phyloP scores from a whole-genome alignment of 495 filamentous ascomycete genomes.

The Pseudomonodictys pantanalensis region DNA sequence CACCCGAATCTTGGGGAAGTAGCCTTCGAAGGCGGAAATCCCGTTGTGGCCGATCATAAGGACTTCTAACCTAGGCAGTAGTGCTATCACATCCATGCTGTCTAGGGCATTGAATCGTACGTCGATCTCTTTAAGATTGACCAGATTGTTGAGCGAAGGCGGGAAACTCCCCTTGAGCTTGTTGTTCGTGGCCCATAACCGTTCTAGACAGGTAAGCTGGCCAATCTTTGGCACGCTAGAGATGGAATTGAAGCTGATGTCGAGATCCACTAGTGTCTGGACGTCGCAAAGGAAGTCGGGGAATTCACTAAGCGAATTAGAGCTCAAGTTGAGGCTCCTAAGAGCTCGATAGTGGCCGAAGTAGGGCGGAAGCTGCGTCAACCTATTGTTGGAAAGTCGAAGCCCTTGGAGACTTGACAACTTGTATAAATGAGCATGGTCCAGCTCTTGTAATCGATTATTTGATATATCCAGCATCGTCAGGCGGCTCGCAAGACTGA shows the following conservation, averaged over 20 bases:
- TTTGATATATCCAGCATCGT: slow-evolving; percentile 93
- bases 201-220: slow-evolving; percentile 71
- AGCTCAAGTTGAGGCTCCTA: slow-evolving; percentile 82
- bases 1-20: slow-evolving; percentile 77
- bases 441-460: slow-evolving; percentile 82
- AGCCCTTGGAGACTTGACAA: slow-evolving; percentile 78
- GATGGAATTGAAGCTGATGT: slow-evolving; percentile 96
- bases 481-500: slow-evolving; percentile 74
- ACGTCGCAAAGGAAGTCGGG: slow-evolving; percentile 80
- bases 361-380: slow-evolving; percentile 71
- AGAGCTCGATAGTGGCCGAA: slow-evolving; percentile 75
- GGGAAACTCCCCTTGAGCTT: slow-evolving; percentile 71
- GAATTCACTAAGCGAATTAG: slow-evolving; percentile 83
- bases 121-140: slow-evolving; percentile 85
- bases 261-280: slow-evolving; percentile 81
- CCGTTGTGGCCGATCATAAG: slow-evolving; percentile 86
- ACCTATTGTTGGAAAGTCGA: slow-evolving; percentile 87
- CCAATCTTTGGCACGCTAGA: slow-evolving; percentile 74
- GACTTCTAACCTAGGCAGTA: slow-evolving; percentile 81
- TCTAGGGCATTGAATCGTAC: slow-evolving; percentile 86
- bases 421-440: slow-evolving; percentile 72
- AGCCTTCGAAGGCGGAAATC: slow-evolving; percentile 80
- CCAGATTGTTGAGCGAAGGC: slow-evolving; percentile 62
- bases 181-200: slow-evolving; percentile 95
- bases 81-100: slow-evolving; percentile 78